These are phyloP conservation scores for Oenanthe javanica DNA, from an alignment of 140 eudicot species.

Conservation along the genomic window DNA sequence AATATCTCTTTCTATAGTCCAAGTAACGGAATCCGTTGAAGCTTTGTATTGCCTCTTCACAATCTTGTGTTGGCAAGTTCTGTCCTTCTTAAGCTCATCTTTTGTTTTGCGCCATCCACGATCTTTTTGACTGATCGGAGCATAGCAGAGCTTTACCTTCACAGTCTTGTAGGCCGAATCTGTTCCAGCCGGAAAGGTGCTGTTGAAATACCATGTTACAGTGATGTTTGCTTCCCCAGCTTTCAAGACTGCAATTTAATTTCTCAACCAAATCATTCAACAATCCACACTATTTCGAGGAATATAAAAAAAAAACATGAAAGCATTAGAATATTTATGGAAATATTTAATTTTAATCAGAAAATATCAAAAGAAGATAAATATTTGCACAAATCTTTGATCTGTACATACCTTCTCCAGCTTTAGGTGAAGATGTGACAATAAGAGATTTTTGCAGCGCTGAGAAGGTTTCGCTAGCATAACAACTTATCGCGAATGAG, in stretches of 20 bases:
- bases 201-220: conserved; percentile 36
- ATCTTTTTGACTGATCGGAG: conserved; percentile 37
- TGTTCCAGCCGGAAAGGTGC: conserved; percentile 25
- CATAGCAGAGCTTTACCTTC: conserved; percentile 45
- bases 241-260: conserved; percentile 25
- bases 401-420: conserved; percentile 27
- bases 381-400: background rate
- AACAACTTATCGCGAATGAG: conserved; percentile 31
- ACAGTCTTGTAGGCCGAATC: conserved; percentile 42
- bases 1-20: conserved; percentile 29
- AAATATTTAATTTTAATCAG: background rate
- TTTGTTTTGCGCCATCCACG: conserved; percentile 47
- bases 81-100: conserved; percentile 33
- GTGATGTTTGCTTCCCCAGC: conserved; percentile 43
- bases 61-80: conserved; percentile 42
- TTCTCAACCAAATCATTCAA: background rate
- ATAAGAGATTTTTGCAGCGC: conserved; percentile 35
- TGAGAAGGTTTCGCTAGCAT: conserved; percentile 37
- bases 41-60: conserved; percentile 23
- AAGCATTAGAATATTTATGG: background rate
- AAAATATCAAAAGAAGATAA: no score
- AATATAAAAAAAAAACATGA: background rate
- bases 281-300: background rate
- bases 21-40: conserved; percentile 24
- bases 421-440: conserved; percentile 36